Evolutionary conservation across 176 grass and related monocot genomes (phyloP), one percentile per base, ranked within the genome.

Genomic region (Oryza rufipogon): DNA sequence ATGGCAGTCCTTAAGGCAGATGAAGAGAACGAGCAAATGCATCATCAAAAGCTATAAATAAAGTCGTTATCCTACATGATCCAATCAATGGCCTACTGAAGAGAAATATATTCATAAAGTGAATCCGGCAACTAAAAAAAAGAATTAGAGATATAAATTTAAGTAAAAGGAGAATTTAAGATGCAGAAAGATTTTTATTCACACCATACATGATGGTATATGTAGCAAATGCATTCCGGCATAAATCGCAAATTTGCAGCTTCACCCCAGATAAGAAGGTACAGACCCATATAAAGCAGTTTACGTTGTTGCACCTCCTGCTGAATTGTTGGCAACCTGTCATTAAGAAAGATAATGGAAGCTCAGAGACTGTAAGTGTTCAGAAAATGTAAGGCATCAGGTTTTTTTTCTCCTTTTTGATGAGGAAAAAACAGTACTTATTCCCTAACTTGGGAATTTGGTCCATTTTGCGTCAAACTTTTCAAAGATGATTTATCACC

Each of bases 241-340:
- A 98, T 92, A 69, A 98, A 98, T 86, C 96, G 83, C 93, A 98
- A 89, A 81, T 98, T 98, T 46, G 96, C 93, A 82, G 96, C 96
- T 85, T 98, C 96, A 5, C 96, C 96, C 96, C 96, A 98, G 86
- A 98, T 98, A 88, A 98, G 96, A 90, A 98, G 91, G 87, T 98
- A 98, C 73, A 98, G 81, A 34, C 96, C 91, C 87, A 98, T 98
- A 74, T 98, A 98, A 41, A 98, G 84, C 69, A 98, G 61, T 88
- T 95, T 98, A 16, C 96, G 85, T 76, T 98, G 96, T 83, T 98
- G 93, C 89, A 92, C 71, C 75, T 98, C 96, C 85, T 95, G 91
- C 83, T 98, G 96, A 87, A 98, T 92, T 81, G 79, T 88, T 85
- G 96, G 93, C 69, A 98, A 64, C 96, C 96, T 98, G 81, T 90